phyloP scores from a whole-genome alignment of 108 stramenopile species.

The Cyclostephanos tholiformis region DNA sequence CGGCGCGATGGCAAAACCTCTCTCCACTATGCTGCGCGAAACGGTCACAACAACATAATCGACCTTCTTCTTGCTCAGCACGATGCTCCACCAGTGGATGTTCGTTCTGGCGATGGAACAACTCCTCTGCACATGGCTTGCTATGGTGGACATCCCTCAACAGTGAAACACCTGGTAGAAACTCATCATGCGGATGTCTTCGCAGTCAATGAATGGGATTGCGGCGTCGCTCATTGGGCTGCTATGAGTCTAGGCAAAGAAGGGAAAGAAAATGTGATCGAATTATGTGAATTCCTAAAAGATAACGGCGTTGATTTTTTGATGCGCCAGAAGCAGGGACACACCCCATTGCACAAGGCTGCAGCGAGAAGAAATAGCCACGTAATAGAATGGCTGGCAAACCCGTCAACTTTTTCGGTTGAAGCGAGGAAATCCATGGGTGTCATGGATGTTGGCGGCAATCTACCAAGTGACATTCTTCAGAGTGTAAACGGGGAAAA shows the following conservation, averaged over 20 bases:
- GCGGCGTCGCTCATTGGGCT: constrained; percentile 70
- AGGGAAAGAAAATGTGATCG: constrained; percentile 39
- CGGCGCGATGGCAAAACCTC: constrained; percentile 89
- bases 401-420: constrained; percentile 22
- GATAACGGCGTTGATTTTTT: constrained; percentile 53
- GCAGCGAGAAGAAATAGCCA: constrained; percentile 63
- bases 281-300: constrained; percentile 59
- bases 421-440: constrained; percentile 43
- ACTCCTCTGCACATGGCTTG: constrained; percentile 86
- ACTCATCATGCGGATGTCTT: constrained; percentile 33
- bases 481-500: constrained; percentile 62
- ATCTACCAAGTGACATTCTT: constrained; percentile 80
- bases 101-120: constrained; percentile 77
- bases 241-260: constrained; percentile 66
- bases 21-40: constrained; percentile 85
- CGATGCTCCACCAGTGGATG: constrained; percentile 35
- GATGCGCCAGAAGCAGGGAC: constrained; percentile 70
- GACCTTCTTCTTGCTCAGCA: constrained; percentile 44
- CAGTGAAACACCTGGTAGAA: constrained; percentile 60
- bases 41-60: constrained; percentile 67
- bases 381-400: constrained; percentile 76
- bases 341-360: constrained; percentile 81
- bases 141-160: constrained; percentile 70
- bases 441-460: constrained; percentile 64
- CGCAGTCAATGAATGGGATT: constrained; percentile 72